These are phyloP conservation scores for Thalassiosira livingstoniorum DNA, from an alignment of 352 stramenopile species.

Conservation along the genomic window DNA sequence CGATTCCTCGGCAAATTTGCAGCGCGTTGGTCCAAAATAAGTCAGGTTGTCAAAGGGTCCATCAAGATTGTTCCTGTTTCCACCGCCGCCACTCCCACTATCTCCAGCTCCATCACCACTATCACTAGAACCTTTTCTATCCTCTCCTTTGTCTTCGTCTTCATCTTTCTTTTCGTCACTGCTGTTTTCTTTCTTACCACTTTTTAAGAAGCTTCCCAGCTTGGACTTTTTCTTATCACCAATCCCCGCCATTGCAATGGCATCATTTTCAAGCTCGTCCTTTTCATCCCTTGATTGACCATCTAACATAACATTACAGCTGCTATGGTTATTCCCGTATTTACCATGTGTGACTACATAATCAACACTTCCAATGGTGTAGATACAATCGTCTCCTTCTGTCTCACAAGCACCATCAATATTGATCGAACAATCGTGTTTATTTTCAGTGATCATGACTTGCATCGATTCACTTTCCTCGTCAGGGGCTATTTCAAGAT, in stretches of 20 bases:
- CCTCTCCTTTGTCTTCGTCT: background rate
- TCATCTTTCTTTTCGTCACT: background rate
- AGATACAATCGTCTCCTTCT: constrained; percentile 18
- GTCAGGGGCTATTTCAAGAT: too few relatives aligned
- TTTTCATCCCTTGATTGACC: background rate
- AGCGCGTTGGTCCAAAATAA: constrained; percentile 36
- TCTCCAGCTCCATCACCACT: background rate
- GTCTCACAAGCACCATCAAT: background rate
- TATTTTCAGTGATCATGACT: too few relatives aligned
- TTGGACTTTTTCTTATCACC: constrained; percentile 12
- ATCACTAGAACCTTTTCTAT: constrained; percentile 10
- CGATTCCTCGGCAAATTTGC: constrained; percentile 35
- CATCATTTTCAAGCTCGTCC: background rate
- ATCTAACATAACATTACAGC: background rate
- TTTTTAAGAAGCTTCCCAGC: constrained; percentile 33
- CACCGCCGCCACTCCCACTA: constrained; percentile 5
- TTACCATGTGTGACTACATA: constrained; percentile 17
- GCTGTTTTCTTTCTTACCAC: constrained; percentile 8
- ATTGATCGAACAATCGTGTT: too few relatives aligned
- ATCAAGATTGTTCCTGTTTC: background rate
- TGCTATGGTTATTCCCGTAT: background rate
- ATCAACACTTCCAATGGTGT: constrained; percentile 27
- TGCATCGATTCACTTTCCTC: too few relatives aligned
- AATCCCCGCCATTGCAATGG: background rate
- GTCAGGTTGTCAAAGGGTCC: constrained; percentile 1